phyloP scores from a whole-genome alignment of 202 grass and related monocot genomes.

The Bolboschoenoplectus hybrid region DNA sequence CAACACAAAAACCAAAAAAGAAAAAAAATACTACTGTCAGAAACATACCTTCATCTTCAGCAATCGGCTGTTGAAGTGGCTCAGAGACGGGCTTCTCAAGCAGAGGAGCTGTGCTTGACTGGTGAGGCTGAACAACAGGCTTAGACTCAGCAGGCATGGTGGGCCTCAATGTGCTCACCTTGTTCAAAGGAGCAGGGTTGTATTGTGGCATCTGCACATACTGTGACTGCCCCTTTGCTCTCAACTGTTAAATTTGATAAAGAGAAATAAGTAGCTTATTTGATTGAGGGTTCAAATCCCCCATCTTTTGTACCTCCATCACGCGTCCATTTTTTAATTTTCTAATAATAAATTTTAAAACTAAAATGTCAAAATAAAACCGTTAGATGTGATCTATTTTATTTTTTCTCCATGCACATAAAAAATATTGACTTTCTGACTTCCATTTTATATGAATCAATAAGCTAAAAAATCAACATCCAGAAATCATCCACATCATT shows the following conservation, averaged over 20 bases:
- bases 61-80: constrained; percentile 35
- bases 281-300: background rate
- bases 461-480: too few species aligned
- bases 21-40: constrained; percentile 24
- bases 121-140: constrained; percentile 44
- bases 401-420: too few species aligned
- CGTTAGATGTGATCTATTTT: too few species aligned
- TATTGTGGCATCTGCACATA: background rate
- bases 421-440: too few species aligned
- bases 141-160: constrained; percentile 40
- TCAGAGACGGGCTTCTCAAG: constrained; percentile 63
- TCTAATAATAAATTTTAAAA: too few species aligned
- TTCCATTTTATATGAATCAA: too few species aligned
- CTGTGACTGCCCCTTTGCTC: constrained; percentile 55
- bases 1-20: constrained; percentile 28
- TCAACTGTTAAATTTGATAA: constrained; percentile 54
- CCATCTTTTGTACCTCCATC: too few species aligned
- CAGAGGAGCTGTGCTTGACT: constrained; percentile 39
- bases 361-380: too few species aligned
- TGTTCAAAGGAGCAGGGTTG: constrained; percentile 46
- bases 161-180: constrained; percentile 20
- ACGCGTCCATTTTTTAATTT: too few species aligned
- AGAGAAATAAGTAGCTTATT: constrained; percentile 28
- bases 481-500: too few species aligned
- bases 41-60: constrained; percentile 71